Evolutionary conservation across 2,329 filamentous ascomycete genomes (phyloP).

Genomic region (Colletotrichum magnum): DNA sequence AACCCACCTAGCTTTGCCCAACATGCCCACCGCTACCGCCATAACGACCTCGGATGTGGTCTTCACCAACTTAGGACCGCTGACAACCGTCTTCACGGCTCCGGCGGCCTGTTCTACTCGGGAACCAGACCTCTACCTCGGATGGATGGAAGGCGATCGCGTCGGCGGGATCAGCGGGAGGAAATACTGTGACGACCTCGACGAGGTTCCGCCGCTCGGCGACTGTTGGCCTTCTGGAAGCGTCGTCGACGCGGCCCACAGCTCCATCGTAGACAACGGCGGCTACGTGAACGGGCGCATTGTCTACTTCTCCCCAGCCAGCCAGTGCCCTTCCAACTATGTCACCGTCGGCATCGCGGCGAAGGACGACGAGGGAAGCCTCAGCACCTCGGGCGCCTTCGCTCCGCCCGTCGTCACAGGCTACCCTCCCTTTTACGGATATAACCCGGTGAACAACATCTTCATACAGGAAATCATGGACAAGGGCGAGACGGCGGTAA

Average conservation of each 20-base stretch:
- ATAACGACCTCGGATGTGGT: neutral
- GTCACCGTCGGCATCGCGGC: conserved; percentile 44
- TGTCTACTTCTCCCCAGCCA: conserved; percentile 45
- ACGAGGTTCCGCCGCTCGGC: conserved; percentile 4
- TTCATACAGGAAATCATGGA: conserved; percentile 18
- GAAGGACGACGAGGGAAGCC: conserved; percentile 11
- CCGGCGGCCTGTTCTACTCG: conserved; percentile 33
- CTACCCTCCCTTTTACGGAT: neutral
- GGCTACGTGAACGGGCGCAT: conserved; percentile 23
- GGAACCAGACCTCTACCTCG: neutral
- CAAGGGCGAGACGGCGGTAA: conserved; percentile 8
- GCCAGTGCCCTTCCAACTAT: conserved; percentile 45
- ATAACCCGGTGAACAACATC: conserved; percentile 20
- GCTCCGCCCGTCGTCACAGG: conserved; percentile 1
- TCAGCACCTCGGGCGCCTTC: conserved; percentile 30
- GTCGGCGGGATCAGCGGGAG: neutral
- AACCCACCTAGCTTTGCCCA: neutral
- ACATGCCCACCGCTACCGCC: conserved; percentile 13
- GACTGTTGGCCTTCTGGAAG: conserved; percentile 44
- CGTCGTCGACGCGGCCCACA: conserved; percentile 31
- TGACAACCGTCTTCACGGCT: conserved; percentile 42
- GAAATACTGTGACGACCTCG: too few relatives aligned
- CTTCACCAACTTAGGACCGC: conserved; percentile 40
- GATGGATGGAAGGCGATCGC: neutral
- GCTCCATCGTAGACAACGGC: neutral